Evolutionary conservation across 116 monocot genomes (phyloP).

Genomic region (Posidonia oceanica): DNA sequence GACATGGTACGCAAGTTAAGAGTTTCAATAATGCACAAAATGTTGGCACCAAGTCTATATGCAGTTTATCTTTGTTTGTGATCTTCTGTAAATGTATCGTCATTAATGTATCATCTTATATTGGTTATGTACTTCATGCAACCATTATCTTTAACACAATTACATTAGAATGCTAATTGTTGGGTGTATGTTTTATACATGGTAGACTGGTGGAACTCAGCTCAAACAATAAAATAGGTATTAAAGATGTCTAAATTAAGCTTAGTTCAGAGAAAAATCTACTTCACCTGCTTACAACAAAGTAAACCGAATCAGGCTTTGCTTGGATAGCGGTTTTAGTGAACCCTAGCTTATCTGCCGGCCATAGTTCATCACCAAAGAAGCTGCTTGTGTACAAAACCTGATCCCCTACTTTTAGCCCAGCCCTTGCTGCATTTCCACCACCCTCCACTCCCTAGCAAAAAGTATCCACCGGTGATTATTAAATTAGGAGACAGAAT

Average conservation of each 20-base stretch:
- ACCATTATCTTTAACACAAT: too few species aligned
- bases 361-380: constrained; percentile 97
- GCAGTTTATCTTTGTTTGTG: too few species aligned
- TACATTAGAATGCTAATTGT: neutral
- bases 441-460: constrained; percentile 64
- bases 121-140: too few species aligned
- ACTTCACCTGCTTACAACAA: constrained; percentile 83
- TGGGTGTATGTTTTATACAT: neutral
- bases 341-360: constrained; percentile 96
- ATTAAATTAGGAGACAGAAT: neutral
- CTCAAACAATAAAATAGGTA: too few species aligned
- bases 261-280: neutral
- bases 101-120: too few species aligned
- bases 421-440: constrained; percentile 89
- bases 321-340: constrained; percentile 96
- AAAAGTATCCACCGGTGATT: neutral
- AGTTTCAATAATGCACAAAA: too few species aligned
- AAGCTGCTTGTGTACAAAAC: constrained; percentile 96
- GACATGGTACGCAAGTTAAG: too few species aligned
- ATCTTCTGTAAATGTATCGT: too few species aligned
- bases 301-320: constrained; percentile 93
- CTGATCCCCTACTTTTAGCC: constrained; percentile 76
- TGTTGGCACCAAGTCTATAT: too few species aligned
- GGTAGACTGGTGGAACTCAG: too few species aligned
- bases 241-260: neutral